Conservation (phyloP, 2,329 filamentous ascomycete genomes). For the Cryphonectria naterciae region DNA sequence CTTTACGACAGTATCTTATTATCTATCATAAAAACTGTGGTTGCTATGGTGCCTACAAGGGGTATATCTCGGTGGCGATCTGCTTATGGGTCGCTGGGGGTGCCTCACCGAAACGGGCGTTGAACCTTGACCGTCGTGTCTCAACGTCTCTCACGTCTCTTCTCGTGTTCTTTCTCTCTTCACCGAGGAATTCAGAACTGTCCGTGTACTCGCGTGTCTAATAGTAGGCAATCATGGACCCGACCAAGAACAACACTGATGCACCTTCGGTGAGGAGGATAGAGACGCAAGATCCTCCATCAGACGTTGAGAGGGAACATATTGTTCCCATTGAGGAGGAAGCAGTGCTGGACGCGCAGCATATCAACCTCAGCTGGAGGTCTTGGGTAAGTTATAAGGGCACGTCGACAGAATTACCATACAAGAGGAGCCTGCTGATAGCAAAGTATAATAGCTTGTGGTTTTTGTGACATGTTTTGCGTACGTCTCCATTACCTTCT, state of each 20-base stretch:
- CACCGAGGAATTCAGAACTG: not conserved
- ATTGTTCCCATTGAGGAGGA: constrained; percentile 39
- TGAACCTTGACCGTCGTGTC: not conserved
- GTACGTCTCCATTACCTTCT: constrained; percentile 36
- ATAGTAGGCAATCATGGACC: not conserved
- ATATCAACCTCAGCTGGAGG: constrained; percentile 57
- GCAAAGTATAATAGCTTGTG: constrained; percentile 37
- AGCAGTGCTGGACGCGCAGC: constrained; percentile 39
- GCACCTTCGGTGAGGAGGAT: constrained; percentile 15
- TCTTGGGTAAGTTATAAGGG: constrained; percentile 48
- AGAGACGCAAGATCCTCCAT: not conserved
- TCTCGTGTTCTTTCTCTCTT: not conserved
- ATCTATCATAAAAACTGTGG: not conserved
- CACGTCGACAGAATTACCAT: not conserved
- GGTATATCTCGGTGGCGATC: not conserved
- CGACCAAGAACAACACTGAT: constrained; percentile 15
- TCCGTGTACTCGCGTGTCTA: not conserved
- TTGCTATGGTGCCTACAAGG: not conserved
- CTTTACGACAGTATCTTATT: not conserved
- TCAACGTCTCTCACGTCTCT: not conserved
- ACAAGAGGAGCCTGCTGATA: not conserved
- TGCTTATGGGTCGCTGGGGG: not conserved
- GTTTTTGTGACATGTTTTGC: constrained; percentile 54
- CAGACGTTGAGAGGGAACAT: constrained; percentile 17
- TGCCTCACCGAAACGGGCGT: not conserved